phyloP scores from a whole-genome alignment of 176 grass and related monocot genomes.

The Oryza brachyantha region DNA sequence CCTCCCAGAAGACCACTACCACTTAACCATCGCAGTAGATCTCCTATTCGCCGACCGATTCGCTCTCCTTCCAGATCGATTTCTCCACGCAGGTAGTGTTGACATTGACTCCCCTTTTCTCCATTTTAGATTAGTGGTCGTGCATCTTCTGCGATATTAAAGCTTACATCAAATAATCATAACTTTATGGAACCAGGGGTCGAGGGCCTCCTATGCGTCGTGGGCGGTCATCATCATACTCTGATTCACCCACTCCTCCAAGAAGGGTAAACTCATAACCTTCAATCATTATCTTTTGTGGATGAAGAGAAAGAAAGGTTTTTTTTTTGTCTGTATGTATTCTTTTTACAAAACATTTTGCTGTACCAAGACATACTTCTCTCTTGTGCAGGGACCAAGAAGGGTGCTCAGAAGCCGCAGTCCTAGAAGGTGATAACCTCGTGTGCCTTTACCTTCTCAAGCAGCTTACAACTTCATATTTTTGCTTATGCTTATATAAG shows the following conservation, averaged over 20 bases:
- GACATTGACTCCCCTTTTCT: background rate
- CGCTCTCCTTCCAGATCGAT: constrained; percentile 64
- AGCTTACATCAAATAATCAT: background rate
- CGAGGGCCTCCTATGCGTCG: constrained; percentile 58
- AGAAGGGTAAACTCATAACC: constrained; percentile 33
- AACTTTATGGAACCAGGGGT: constrained; percentile 45
- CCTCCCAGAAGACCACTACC: constrained; percentile 74
- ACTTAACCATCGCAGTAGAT: constrained; percentile 53
- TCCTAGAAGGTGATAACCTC: constrained; percentile 55
- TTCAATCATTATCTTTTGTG: background rate
- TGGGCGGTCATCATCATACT: constrained; percentile 68
- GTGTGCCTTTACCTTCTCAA: background rate
- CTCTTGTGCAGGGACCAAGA: constrained; percentile 46
- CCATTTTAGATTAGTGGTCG: constrained; percentile 29
- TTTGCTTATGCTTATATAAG: too few relatives aligned
- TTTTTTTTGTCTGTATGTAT: constrained; percentile 22
- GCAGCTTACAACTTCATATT: too few relatives aligned
- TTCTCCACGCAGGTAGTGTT: constrained; percentile 69
- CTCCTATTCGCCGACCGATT: constrained; percentile 45
- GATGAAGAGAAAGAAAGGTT: background rate
- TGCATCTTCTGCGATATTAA: background rate
- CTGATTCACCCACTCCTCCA: constrained; percentile 67
- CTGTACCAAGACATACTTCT: background rate
- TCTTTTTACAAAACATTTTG: constrained; percentile 26
- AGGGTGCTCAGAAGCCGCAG: constrained; percentile 70